Evolutionary conservation across 768 basidiomycete species (phyloP).

Genomic region (Stropharia rugosoannulata): DNA sequence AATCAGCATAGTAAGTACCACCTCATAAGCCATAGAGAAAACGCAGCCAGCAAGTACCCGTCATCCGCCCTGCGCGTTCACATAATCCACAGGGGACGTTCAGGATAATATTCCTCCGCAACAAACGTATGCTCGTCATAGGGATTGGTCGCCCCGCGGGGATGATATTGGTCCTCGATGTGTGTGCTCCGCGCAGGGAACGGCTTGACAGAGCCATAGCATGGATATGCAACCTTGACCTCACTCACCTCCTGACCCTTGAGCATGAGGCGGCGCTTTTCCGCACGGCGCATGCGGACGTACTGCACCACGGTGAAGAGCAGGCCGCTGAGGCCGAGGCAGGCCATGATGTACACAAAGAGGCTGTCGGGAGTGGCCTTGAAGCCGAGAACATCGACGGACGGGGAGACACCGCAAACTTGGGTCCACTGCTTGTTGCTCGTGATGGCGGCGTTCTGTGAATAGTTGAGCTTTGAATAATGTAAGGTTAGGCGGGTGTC

Average conservation of each 20-base stretch:
- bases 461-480: neutral
- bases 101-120: slow-evolving; percentile 27
- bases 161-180: slow-evolving; percentile 5
- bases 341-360: slow-evolving; percentile 36
- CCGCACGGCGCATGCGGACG: slow-evolving; percentile 38
- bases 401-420: slow-evolving; percentile 36
- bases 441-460: slow-evolving; percentile 49
- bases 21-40: slow-evolving; percentile 1
- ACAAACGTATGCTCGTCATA: slow-evolving; percentile 19
- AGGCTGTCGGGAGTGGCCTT: slow-evolving; percentile 25
- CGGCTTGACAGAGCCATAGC: slow-evolving; percentile 37
- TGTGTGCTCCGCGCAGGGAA: slow-evolving; percentile 6
- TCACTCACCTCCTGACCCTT: slow-evolving; percentile 51
- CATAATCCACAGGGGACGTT: slow-evolving; percentile 36
- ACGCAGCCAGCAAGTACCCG: slow-evolving; percentile 11
- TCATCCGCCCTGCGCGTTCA: slow-evolving; percentile 16
- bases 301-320: slow-evolving; percentile 34
- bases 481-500: slow-evolving; percentile 13
- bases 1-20: slow-evolving; percentile 13
- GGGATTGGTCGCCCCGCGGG: slow-evolving; percentile 6
- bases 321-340: slow-evolving; percentile 37
- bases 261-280: slow-evolving; percentile 39
- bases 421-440: slow-evolving; percentile 56
- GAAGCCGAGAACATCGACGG: slow-evolving; percentile 24
- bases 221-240: slow-evolving; percentile 23